Base-by-base conservation (phyloP, 768 basidiomycete genomes). In the Leccinellum luteum region DNA sequence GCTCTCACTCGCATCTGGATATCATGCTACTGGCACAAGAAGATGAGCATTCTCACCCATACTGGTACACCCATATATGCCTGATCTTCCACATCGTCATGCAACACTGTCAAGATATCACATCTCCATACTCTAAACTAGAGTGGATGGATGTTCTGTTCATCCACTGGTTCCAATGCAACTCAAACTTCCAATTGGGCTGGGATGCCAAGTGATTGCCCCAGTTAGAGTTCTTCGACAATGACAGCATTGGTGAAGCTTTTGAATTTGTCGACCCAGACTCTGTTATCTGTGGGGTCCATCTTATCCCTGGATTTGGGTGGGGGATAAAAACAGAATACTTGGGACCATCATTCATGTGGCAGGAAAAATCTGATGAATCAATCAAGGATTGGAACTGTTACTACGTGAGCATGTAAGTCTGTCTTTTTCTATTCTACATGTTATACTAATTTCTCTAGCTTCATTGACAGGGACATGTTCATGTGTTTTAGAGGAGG, bases 191-290 rank as follows among this genome's bases (percentile, higher is more conserved):
- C 50, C 31, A 23, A 1, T 62, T 60, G 14, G 73, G 78, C 2
- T 70, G 73, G 58, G 58, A 44, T 44, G 43, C 43, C 2, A 44
- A 44, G 21, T 7, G 68, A 0, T 64, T 81, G 0, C 77, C 72
- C 5, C 64, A 67, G 2, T 35, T 84, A 5, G 71, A 72, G 0
- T 83, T 80, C 60, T 58, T 81, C 1, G 55, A 67, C 2, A 49
- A 60, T 5, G 51, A 66, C 0, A 69, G 72, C 21, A 38, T 51
- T 0, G 41, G 48, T 0, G 60, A 62, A 3, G 69, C 75, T 4
- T 83, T 81, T 55, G 75, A 80, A 0, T 83, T 84, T 48, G 25
- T 83, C 0, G 72, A 83, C 59, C 82, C 81, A 0, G 54, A 57
- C 0, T 59, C 66, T 0, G 71, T 84, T 4, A 62, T 83, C 28